These are phyloP conservation scores for Trifolium repens DNA, from an alignment of 306 rosid species.

Conservation along the genomic window DNA sequence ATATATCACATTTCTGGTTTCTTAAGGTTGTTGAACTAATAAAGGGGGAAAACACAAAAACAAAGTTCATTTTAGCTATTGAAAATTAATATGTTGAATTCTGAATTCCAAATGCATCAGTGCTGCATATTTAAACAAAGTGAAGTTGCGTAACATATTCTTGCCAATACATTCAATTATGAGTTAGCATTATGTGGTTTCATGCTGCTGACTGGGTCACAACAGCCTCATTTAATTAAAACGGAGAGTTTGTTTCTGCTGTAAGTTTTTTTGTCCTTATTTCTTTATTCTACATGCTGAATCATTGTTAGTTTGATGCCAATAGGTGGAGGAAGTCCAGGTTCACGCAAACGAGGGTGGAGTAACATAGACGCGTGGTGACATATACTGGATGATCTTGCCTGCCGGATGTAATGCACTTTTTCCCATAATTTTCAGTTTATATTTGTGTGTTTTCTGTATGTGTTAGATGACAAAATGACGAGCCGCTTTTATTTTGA, in stretches of 20 bases:
- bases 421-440: slow-evolving; percentile 32
- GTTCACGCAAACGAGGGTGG: slow-evolving; percentile 96
- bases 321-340: slow-evolving; percentile 88
- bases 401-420: slow-evolving; percentile 91
- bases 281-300: slow-evolving; percentile 36
- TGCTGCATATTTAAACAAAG: slow-evolving; percentile 24
- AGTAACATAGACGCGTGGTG: slow-evolving; percentile 85
- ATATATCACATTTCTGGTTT: too few relatives aligned
- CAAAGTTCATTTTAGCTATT: not conserved
- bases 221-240: too few relatives aligned
- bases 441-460: not conserved
- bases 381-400: slow-evolving; percentile 85
- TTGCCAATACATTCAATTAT: slow-evolving; percentile 19
- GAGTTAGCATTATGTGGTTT: not conserved
- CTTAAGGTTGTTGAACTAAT: too few relatives aligned
- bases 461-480: too few relatives aligned
- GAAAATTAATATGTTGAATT: slow-evolving; percentile 4
- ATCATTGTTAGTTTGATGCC: slow-evolving; percentile 37
- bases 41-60: too few relatives aligned
- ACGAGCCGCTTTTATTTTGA: too few relatives aligned
- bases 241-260: slow-evolving; percentile 15
- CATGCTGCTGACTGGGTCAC: too few relatives aligned
- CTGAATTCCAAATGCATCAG: slow-evolving; percentile 12
- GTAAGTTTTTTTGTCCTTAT: slow-evolving; percentile 31
- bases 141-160: not conserved